A percentile compares a stretch with the other conserved stretches of the same genome.
These are phyloP conservation scores for Metschnikowia borealis DNA, from an alignment of 805 yeast genomes.

Conservation along the genomic window DNA sequence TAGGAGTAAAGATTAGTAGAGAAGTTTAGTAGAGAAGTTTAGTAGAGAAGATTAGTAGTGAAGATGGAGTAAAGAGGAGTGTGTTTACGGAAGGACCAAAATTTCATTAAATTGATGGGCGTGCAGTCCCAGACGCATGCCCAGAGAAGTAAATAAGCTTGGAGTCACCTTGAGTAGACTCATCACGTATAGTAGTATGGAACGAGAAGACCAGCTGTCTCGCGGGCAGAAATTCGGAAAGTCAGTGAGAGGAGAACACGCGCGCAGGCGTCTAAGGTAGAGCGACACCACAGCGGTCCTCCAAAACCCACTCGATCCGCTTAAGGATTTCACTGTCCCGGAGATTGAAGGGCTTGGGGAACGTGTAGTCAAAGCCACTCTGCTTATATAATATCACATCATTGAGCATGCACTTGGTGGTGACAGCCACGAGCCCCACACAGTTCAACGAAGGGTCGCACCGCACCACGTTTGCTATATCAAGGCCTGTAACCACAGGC, in stretches of 20 bases:
- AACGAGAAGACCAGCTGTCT: neutral
- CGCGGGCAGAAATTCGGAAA: neutral
- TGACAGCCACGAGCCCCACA: conserved; percentile 38
- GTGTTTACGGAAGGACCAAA: neutral
- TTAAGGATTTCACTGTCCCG: conserved; percentile 18
- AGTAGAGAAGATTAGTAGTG: too few relatives aligned
- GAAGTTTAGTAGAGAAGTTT: too few relatives aligned
- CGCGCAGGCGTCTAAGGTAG: neutral
- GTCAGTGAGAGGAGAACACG: neutral
- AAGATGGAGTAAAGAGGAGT: too few relatives aligned
- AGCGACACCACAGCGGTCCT: conserved; percentile 4
- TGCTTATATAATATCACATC: conserved; percentile 29
- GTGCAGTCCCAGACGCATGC: neutral
- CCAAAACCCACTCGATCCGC: conserved; percentile 18
- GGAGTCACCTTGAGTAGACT: neutral
- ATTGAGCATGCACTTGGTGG: conserved; percentile 27
- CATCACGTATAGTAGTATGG: neutral
- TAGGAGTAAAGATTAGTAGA: too few relatives aligned
- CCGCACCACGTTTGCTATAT: conserved; percentile 25
- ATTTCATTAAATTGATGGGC: neutral
- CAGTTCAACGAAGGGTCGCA: conserved; percentile 12
- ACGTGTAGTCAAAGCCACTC: conserved; percentile 39
- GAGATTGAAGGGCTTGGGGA: conserved; percentile 36
- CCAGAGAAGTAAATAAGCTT: neutral
- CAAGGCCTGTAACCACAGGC: conserved; percentile 40